Evolutionary conservation across 2,329 filamentous ascomycete species (phyloP).

Genomic region (Raffaelea albimanens): DNA sequence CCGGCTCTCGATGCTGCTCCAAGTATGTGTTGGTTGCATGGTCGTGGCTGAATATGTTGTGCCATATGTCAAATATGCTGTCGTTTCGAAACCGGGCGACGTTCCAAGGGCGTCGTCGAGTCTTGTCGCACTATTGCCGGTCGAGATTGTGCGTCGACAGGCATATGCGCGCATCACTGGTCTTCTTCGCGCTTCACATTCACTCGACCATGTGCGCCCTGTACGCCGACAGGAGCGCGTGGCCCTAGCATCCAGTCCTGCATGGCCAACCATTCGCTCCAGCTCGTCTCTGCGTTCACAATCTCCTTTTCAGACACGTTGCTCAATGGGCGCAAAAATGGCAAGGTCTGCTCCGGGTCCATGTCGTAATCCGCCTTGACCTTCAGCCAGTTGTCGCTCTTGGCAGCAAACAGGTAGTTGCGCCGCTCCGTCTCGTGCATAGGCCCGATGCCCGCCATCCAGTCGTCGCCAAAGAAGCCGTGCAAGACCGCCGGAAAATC

Average conservation of each 20-base stretch:
- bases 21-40: no score
- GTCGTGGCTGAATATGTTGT: no score
- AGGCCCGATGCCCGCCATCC: constrained; percentile 67
- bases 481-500: constrained; percentile 81
- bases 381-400: constrained; percentile 79
- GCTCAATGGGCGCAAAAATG: constrained; percentile 78
- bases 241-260: constrained; percentile 98
- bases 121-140: no score
- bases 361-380: constrained; percentile 92
- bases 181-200: constrained; percentile 13
- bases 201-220: constrained; percentile 3
- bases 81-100: no score
- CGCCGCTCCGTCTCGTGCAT: constrained; percentile 82
- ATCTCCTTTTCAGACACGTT: constrained; percentile 72
- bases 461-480: constrained; percentile 95
- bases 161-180: no score
- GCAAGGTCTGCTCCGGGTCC: constrained; percentile 70
- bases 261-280: constrained; percentile 95
- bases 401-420: constrained; percentile 92
- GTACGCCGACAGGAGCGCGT: constrained; percentile 46
- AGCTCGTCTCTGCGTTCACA: constrained; percentile 68
- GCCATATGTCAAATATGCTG: no score
- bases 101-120: no score
- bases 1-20: no score
- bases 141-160: no score